Base-by-base conservation (phyloP, 2,329 filamentous ascomycete species). In the Fusarium pseudograminearum region DNA sequence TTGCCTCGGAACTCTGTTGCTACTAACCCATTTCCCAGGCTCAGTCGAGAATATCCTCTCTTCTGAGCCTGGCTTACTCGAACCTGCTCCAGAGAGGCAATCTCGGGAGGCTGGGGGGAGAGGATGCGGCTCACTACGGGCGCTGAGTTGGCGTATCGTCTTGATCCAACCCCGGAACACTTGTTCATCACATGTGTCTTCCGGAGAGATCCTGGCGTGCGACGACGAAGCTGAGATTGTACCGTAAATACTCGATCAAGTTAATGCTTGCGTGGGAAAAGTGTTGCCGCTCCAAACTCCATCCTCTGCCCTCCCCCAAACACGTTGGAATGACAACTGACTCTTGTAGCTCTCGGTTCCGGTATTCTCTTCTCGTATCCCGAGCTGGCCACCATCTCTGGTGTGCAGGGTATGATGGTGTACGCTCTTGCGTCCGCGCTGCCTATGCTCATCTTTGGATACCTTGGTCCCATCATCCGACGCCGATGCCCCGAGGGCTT, bases 211-310 rank as follows among this genome's bases (percentile, higher is more conserved):
- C 78, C 65, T 47, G 59, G 57, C 71, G 63, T 74, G 83, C 71
- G 75, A 78, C 81, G 77, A 88, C 83, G 87, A 94, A 88, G 93
- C 93, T 95, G 93, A 96, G 93, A 95, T 91, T 90, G 91, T 89
- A 96, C 93, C 92, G 93, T 94, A 85, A 70, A 89, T 90, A 95
- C 92, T 95, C 92, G 93, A 96, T 93, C 93, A 96, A 96, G 93
- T 93, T 95, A 96, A 95, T 94, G 91, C 93, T 96, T 96, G 93
- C 93, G 93, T 95, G 93, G 90, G 93, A 92, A 95, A 94, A 87
- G 93, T 95, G 92, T 91, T 94, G 92, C 92, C 92, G 92, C 92
- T 93, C 89, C 83, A 80, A 80, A 79, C 77, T 73, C 60, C 75
- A 78, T 76, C 73, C 71, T 74, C 65, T 67, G 53, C 69, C 46